phyloP scores from a whole-genome alignment of 352 stramenopile species.

The Pythium vanterpoolii region DNA sequence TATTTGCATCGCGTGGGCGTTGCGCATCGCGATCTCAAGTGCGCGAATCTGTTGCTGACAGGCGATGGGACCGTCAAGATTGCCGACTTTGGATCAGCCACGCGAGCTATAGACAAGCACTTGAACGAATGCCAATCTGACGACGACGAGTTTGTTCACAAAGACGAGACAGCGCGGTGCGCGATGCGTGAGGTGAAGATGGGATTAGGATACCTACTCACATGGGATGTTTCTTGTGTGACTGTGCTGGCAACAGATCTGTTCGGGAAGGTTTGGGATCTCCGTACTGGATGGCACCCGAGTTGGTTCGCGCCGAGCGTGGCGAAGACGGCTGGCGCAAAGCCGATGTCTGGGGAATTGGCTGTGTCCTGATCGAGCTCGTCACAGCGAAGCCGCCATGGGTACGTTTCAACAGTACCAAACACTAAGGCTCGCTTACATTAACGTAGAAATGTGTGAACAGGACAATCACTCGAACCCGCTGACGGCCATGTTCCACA shows the following conservation, averaged over 20 bases:
- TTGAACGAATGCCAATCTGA: background rate
- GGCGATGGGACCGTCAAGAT: conserved; percentile 74
- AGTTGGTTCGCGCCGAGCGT: conserved; percentile 89
- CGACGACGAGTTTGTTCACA: conserved; percentile 13
- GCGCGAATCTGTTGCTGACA: conserved; percentile 77
- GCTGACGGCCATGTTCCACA: conserved; percentile 82
- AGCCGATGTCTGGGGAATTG: conserved; percentile 89
- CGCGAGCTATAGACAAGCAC: conserved; percentile 20
- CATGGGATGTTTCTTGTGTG: too few species aligned
- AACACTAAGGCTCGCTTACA: background rate
- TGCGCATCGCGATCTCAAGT: conserved; percentile 87
- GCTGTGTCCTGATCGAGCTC: conserved; percentile 90
- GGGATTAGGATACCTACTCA: too few species aligned
- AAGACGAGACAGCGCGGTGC: conserved; percentile 13
- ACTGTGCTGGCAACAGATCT: conserved; percentile 35
- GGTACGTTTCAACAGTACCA: conserved; percentile 26
- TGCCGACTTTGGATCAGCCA: conserved; percentile 84
- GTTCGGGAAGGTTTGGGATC: conserved; percentile 80
- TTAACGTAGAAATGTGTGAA: background rate
- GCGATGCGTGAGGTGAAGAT: conserved; percentile 5
- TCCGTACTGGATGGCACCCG: conserved; percentile 95
- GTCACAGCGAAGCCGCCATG: conserved; percentile 84
- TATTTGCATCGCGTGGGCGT: conserved; percentile 75
- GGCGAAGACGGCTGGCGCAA: conserved; percentile 78
- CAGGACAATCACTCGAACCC: conserved; percentile 76